Conservation (phyloP, 2,329 filamentous ascomycete species). For the Hirsutella thompsonii region DNA sequence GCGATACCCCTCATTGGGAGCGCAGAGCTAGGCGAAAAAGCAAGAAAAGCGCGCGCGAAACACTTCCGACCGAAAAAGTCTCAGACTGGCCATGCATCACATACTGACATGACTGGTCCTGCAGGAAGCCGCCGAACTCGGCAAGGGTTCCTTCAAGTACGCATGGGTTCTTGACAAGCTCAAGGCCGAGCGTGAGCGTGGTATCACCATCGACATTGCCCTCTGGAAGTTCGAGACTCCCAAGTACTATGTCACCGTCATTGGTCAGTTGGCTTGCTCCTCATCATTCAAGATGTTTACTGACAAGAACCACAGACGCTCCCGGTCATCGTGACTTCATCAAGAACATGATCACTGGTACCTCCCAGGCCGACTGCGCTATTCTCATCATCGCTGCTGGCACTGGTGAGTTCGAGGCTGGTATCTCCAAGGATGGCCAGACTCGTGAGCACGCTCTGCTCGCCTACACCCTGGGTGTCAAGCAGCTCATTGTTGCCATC, state of each 20-base stretch:
- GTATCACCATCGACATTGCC: slow-evolving; percentile 99
- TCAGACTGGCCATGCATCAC: slow-evolving; percentile 6
- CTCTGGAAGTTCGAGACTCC: slow-evolving; percentile 99
- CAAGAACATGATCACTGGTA: slow-evolving; percentile 99
- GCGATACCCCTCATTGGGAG: no score
- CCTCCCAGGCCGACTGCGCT: slow-evolving; percentile 98
- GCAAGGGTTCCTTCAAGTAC: slow-evolving; percentile 99
- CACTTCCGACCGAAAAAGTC: neutral
- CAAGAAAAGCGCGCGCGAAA: neutral
- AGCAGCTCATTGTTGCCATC: slow-evolving; percentile 99
- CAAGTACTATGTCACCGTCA: slow-evolving; percentile 97
- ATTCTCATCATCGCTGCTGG: slow-evolving; percentile 99
- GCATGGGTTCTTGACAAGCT: slow-evolving; percentile 99
- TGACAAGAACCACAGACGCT: slow-evolving; percentile 51
- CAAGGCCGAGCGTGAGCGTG: slow-evolving; percentile 99
- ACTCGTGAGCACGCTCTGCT: slow-evolving; percentile 99
- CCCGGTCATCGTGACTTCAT: slow-evolving; percentile 99
- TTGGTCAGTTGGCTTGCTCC: slow-evolving; percentile 47
- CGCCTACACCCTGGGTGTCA: slow-evolving; percentile 99
- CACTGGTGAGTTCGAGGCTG: slow-evolving; percentile 99
- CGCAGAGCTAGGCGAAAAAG: neutral
- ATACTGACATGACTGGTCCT: slow-evolving; percentile 3
- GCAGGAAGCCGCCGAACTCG: slow-evolving; percentile 95
- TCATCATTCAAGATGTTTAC: neutral
- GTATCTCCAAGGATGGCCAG: slow-evolving; percentile 99